phyloP scores from a whole-genome alignment of 257 asterid species.

The Apocynum venetum region DNA sequence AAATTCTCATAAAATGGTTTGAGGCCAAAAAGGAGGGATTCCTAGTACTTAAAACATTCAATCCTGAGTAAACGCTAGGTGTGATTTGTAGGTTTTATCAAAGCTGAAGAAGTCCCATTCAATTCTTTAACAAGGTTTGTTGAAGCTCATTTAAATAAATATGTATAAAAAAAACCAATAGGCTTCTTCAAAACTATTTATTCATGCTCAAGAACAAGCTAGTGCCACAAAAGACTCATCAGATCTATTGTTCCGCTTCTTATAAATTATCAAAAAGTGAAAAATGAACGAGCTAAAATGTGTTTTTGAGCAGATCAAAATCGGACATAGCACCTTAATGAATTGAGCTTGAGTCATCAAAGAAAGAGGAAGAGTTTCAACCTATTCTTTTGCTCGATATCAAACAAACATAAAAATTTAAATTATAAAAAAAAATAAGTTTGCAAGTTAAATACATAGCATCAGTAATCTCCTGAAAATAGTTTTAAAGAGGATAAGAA shows the following conservation, averaged over 20 bases:
- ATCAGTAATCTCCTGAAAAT: background rate
- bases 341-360: background rate
- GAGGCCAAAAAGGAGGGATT: background rate
- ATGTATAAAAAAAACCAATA: background rate
- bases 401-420: too few relatives aligned
- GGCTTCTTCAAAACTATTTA: background rate
- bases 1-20: background rate
- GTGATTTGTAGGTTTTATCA: background rate
- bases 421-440: background rate
- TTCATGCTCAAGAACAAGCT: background rate
- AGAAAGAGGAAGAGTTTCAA: background rate
- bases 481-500: slow-evolving; percentile 4
- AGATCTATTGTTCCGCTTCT: background rate
- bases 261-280: background rate
- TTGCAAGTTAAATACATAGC: background rate
- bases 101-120: background rate
- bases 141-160: background rate
- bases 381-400: background rate
- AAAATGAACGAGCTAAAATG: background rate
- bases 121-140: background rate
- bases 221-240: background rate
- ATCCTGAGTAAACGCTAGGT: background rate
- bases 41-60: background rate
- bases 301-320: background rate
- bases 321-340: background rate